A percentile compares a stretch with the other conserved stretches of the same genome.
Conservation (phyloP, 257 asterid species). For the Orobanche coerulescens region DNA sequence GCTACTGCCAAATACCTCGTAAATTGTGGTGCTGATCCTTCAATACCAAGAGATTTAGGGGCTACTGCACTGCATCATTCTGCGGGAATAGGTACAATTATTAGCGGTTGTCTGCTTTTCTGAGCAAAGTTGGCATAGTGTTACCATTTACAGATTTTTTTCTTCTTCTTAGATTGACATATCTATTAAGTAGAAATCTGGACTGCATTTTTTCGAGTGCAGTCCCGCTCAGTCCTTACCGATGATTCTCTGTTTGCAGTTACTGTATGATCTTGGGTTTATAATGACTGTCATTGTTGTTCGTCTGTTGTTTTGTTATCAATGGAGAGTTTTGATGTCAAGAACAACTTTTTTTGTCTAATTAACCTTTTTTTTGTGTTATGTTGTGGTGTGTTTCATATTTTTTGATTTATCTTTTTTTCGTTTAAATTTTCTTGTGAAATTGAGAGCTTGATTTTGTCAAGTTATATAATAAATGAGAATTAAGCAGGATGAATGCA, state of each 20-base stretch:
- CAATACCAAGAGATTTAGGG: slow-evolving; percentile 80
- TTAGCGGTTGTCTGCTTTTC: not conserved
- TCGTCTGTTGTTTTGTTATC: no score
- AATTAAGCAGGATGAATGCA: not conserved
- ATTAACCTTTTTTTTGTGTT: no score
- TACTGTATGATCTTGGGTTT: not conserved
- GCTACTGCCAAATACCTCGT: slow-evolving; percentile 65
- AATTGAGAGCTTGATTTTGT: no score
- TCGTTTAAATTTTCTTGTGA: no score
- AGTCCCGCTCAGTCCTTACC: no score
- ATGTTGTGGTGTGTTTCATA: not conserved
- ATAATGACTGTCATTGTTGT: not conserved
- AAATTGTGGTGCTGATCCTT: slow-evolving; percentile 72
- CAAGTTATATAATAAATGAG: no score
- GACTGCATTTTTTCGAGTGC: no score
- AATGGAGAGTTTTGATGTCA: not conserved
- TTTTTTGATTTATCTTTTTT: not conserved
- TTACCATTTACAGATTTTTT: not conserved
- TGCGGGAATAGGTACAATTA: slow-evolving; percentile 64
- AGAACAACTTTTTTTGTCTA: not conserved
- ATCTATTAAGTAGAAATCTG: no score
- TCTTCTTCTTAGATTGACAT: no score
- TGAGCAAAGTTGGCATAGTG: not conserved
- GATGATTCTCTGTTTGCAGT: not conserved
- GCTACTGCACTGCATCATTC: slow-evolving; percentile 82